Evolutionary conservation across 345 rosid species (phyloP), one percentile per base, ranked within the genome.

Genomic region (Eucalyptus regnans): DNA sequence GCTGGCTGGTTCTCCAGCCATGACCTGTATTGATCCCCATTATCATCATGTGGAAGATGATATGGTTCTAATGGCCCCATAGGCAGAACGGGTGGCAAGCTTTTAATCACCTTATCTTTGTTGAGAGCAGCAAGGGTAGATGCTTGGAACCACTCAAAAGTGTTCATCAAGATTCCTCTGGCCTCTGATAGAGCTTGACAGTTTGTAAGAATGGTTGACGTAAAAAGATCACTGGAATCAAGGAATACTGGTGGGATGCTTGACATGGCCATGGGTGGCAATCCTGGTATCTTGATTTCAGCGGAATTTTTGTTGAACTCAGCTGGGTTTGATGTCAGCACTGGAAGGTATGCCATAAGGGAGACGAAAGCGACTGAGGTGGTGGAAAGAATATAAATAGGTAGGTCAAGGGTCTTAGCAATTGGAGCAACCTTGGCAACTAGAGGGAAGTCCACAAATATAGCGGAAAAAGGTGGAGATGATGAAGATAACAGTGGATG

Each of bases 1-100:
- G 48, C 79, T 15, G 87, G 89, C 90, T 94, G 93, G 17, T 76
- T 79, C 27, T 93, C 92, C 7, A 92, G 92, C 96, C 96, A 93
- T 23, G 76, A 52, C 84, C 84, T 16, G 60, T 17, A 33, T 14
- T 9, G 29, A 27, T 41, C 87, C 12, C 51, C 50, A 16, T 51
- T 2, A 31, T 66, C 20, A 18, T 66, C 37, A 29, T 86, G 87
- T 87, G 90, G 92, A 8, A 89, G 56, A 18, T 89, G 92, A 22
- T 71, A 81, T 4, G 94, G 91, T 3, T 31, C 43, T 25, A 93
- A 79, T 48, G 95, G 94, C 60, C 93, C 95, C 9, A 92, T 46
- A 6, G 93, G 18, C 23, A 90, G 87, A 13, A 91, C 4, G 3
- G 90, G 90, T 4, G 93, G 95, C 52, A 93, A 50, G 44, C 84